Evolutionary conservation across 257 asterid species (phyloP).

Genomic region (Capsicum chinense): DNA sequence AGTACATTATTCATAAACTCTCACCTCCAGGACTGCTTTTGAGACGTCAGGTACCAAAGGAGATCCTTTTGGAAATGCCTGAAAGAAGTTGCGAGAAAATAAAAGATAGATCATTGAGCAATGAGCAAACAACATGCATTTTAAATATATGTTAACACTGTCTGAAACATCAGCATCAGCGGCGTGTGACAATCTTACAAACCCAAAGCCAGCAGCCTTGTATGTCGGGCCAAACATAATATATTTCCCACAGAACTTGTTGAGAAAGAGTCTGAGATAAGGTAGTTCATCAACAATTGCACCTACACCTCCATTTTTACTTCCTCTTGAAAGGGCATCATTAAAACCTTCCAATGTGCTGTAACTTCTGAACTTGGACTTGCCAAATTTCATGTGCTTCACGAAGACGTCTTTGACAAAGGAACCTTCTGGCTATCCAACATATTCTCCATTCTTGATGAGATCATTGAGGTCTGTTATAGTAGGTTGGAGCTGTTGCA

Average conservation of each 20-base stretch:
- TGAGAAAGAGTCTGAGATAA: slow-evolving; percentile 41
- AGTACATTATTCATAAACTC: slow-evolving; percentile 30
- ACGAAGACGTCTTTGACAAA: slow-evolving; percentile 41
- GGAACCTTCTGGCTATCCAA: slow-evolving; percentile 60
- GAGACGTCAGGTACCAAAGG: slow-evolving; percentile 51
- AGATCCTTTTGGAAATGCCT: slow-evolving; percentile 54
- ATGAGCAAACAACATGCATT: not conserved
- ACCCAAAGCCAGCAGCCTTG: slow-evolving; percentile 54
- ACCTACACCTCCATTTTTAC: slow-evolving; percentile 47
- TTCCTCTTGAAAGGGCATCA: slow-evolving; percentile 39
- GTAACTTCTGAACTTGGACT: slow-evolving; percentile 41
- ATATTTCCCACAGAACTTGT: slow-evolving; percentile 45
- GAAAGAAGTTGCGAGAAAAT: not conserved
- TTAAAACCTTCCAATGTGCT: slow-evolving; percentile 33
- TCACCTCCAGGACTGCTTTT: slow-evolving; percentile 38
- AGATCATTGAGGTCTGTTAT: slow-evolving; percentile 43
- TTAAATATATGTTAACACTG: not conserved
- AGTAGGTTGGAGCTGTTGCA: slow-evolving; percentile 42
- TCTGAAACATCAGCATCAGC: slow-evolving; percentile 10
- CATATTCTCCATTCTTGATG: slow-evolving; percentile 38
- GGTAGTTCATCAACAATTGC: slow-evolving; percentile 60
- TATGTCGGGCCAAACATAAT: slow-evolving; percentile 45
- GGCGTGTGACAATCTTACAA: slow-evolving; percentile 38
- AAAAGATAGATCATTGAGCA: not conserved
- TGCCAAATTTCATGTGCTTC: slow-evolving; percentile 34